Evolutionary conservation across 345 rosid species (phyloP), one percentile per base, ranked within the genome.

Genomic region (Turnera subulata): DNA sequence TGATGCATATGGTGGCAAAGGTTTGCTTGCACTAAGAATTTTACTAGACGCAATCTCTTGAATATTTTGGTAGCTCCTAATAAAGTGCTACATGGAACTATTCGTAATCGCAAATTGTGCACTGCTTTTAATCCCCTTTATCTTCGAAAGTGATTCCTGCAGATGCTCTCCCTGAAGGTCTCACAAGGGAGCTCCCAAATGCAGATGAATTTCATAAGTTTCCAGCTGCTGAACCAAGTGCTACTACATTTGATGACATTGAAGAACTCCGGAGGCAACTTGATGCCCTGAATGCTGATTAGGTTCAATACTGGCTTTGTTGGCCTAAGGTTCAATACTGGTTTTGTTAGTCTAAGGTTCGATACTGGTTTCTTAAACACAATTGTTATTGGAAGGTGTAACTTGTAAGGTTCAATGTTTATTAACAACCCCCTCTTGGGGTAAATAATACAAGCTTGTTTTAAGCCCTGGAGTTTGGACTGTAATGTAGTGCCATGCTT

Each of bases 101-200:
- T 3, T 8, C 35, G 8, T 29, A 29, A 29, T 29, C 35, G 40
- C 32, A 35, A 1, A 35, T 10, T 29, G 23, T 32, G 15, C 13
- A 20, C 32, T 16, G 24, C 39, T 23, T 21, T 21, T 50, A 7
- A 25, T 25, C 6, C 17, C 5, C 15, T 53, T 25, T 5, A 6
- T 50, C 51, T 39, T 35, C 21, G 23, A 53, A 33, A 3, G 35
- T 32, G 25, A n/a, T n/a, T n/a, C n/a, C n/a, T n/a, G n/a, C 80
- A 86, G 99, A 68, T 70, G 60, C 78, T 50, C 86, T 86, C 59
- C 99, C 99, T 0, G 91, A 84, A 71, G 99, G 99, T 70, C 89
- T 93, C 45, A 72, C 82, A 8, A 86, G 56, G 6, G 97, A 93
- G 82, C 94, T 89, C 44, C 97, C 99, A 50, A 77, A 49, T 16